A percentile compares a stretch with the other conserved stretches of the same genome.
These are phyloP conservation scores for Alternaria brassicicola DNA, from an alignment of 2,329 filamentous ascomycete genomes.

Conservation along the genomic window DNA sequence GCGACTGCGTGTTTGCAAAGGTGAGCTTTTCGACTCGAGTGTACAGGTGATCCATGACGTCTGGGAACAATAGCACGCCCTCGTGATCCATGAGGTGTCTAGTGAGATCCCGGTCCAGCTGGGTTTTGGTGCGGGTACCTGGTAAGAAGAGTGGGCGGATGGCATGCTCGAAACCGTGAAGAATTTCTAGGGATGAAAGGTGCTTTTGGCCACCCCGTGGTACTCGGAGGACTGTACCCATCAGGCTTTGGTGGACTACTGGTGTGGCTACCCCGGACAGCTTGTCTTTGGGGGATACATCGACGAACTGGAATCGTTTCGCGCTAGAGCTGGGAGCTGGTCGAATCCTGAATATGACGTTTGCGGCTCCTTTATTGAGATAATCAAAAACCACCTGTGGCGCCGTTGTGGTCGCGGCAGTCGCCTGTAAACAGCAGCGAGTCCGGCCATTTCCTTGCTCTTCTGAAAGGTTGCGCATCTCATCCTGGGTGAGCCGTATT, in stretches of 20 bases:
- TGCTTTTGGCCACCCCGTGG: conserved; percentile 39
- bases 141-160: conserved; percentile 38
- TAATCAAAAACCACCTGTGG: conserved; percentile 28
- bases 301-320: conserved; percentile 24
- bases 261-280: conserved; percentile 5
- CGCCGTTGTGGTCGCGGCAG: conserved; percentile 1
- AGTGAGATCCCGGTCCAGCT: conserved; percentile 12
- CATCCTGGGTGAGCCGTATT: conserved; percentile 12
- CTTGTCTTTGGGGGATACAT: conserved; percentile 9
- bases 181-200: conserved; percentile 31
- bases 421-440: conserved; percentile 23
- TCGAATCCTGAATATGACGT: conserved; percentile 39
- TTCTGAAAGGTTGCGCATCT: conserved; percentile 13
- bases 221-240: conserved; percentile 37
- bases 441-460: conserved; percentile 7
- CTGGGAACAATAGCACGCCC: conserved; percentile 20
- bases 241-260: conserved; percentile 14
- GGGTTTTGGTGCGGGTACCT: conserved; percentile 6
- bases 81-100: conserved; percentile 30
- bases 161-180: conserved; percentile 33
- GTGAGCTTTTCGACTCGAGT: conserved; percentile 6
- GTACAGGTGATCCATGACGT: conserved; percentile 20
- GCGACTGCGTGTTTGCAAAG: conserved; percentile 6
- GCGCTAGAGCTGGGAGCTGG: conserved; percentile 8
- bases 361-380: conserved; percentile 45